Conservation (phyloP, 2,329 filamentous ascomycete species). For the Diaporthe velutina region DNA sequence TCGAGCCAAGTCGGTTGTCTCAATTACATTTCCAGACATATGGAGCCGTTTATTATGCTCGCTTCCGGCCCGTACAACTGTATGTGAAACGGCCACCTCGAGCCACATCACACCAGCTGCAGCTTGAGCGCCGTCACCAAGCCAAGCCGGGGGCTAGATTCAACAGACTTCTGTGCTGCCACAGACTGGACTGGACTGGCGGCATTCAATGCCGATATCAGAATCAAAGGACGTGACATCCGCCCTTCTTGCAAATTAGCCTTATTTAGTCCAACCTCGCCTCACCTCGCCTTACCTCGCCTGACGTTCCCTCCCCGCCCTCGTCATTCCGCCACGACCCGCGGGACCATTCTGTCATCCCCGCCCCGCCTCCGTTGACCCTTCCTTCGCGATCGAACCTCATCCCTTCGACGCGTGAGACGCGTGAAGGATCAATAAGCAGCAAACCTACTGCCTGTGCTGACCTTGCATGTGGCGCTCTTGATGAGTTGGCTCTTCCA, state of each 20-base stretch:
- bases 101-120: slow-evolving; percentile 9
- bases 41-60: background rate
- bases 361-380: slow-evolving; percentile 19
- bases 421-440: slow-evolving; percentile 31
- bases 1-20: slow-evolving; percentile 9
- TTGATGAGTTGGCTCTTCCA: slow-evolving; percentile 20
- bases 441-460: slow-evolving; percentile 26
- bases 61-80: slow-evolving; percentile 5
- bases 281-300: background rate
- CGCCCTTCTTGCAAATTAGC: slow-evolving; percentile 4
- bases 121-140: background rate
- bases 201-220: background rate
- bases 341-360: background rate
- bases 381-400: background rate
- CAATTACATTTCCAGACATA: slow-evolving; percentile 10
- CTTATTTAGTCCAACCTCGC: slow-evolving; percentile 14
- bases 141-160: background rate
- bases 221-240: background rate
- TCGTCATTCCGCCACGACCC: slow-evolving; percentile 7
- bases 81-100: slow-evolving; percentile 18
- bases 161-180: slow-evolving; percentile 10
- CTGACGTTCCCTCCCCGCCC: background rate
- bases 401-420: background rate
- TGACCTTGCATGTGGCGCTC: slow-evolving; percentile 28
- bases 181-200: background rate